Evolutionary conservation across 1,284 basidiomycete genomes (phyloP), one percentile per base, ranked within the genome.

Genomic region (Puccinia hordei): DNA sequence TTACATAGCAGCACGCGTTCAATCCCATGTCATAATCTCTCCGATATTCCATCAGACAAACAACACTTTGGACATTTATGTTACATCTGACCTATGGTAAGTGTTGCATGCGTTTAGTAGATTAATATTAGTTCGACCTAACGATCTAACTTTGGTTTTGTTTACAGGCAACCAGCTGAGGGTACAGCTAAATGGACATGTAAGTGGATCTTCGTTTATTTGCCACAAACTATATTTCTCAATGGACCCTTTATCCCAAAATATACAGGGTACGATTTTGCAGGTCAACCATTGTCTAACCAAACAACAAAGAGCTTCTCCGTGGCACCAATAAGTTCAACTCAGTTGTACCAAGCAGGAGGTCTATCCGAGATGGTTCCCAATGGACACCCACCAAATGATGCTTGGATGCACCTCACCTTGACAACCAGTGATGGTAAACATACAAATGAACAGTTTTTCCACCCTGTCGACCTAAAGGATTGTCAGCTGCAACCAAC

Each of bases 371-470:
- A 59, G 12, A 80, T 80, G n/a, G 61, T 82, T 15, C 90, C 89
- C 0, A 68, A 82, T 0, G 88, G 88, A 0, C 83, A 84, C 59
- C 84, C 87, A 3, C 84, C 85, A 17, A 84, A 85, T 1, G 88
- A 90, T 57, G 88, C 89, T 6, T 90, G 88, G 87, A 83, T 90
- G 83, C 83, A 87, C 71, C 84, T 90, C 81, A 89, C 89, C 82
- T 59, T 89, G 44, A 46, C 19, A 19, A 75, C 57, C 59, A 80
- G 87, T 15, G 87, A 87, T 1, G 87, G 88, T 44, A 85, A 85
- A 33, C 85, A 85, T 30, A 88, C 87, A 0, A 89, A 88, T 79
- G 89, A 90, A 82, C 87, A 89, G 85, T 89, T 88, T 89, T 90
- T 90, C 83, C 89, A 88, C 0, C 89, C 89, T 0, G 85, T 85